Evolutionary conservation across 2,329 filamentous ascomycete genomes (phyloP), one percentile per base, ranked within the genome.

Genomic region (Pseudocercospora ulei): DNA sequence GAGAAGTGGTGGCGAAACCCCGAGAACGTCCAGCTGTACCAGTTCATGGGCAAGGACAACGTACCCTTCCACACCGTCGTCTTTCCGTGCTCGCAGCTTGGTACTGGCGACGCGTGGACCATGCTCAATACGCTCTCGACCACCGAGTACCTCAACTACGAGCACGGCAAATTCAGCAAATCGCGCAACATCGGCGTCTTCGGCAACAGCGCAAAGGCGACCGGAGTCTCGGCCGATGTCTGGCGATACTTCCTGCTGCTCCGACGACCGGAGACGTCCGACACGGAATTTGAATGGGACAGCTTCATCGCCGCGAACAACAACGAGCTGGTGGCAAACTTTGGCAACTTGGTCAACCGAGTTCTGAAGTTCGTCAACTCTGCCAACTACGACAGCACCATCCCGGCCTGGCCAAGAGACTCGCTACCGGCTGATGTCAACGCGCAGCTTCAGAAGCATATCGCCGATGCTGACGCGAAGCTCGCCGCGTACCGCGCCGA

Each of bases 21-120:
- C 0, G 80, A 93, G 28, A 72, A 93, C 20, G 86, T 95, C 31
- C 75, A 80, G 57, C 73, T 95, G 7, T 94, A 90, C 62, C 87
- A 95, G 65, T 92, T 95, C 70, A 83, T 94, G 76, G 87, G 87
- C 65, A 95, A 94, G 62, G 82, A 88, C 61, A 87, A 88, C 51
- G 82, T 84, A 9, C 77, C 77, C 4, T 90, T 88, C 69, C 86
- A 94, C 66, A 82, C 81, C 28, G 82, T 94, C 55, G 86, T 93
- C 57, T 95, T 93, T 70, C 88, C 88, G 1, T 82, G 75, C 18
- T 86, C 79, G 26, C 82, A 94, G 60, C 70, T 95, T 7, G 87
- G 87, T 41, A 88, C 86, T 0, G 70, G 72, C 28, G 80, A 93
- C 52, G 78, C 79, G 47, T 95, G 87, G 87, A 94, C 85, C 33